Evolutionary conservation across 2,329 filamentous ascomycete species (phyloP), one percentile per base, ranked within the genome.

Genomic region (Daldinia sp.): DNA sequence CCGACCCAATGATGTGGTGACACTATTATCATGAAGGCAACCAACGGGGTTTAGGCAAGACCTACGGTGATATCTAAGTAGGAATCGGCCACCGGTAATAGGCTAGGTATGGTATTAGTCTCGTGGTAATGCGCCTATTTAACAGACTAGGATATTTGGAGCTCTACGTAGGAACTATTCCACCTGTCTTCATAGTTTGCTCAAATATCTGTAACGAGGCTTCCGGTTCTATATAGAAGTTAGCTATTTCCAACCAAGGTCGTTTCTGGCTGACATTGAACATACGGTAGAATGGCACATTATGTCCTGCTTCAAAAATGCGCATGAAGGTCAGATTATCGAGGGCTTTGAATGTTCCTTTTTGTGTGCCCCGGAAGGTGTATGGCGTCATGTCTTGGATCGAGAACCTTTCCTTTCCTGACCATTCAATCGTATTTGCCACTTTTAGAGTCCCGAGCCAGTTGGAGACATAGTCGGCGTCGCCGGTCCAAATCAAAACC

Each of bases 391-490:
- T 67, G 19, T 71, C 61, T 15, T 74, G 74, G 19, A 70, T 68
- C 3, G 71, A 70, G 67, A 86, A 87, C 2, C 77, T 72, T 0
- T 75, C 61, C 6, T 77, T 72, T 2, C 75, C 77, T 1, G 73
- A 61, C 69, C 79, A 86, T 10, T 77, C 73, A 21, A 87, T 75
- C 0, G 77, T 76, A 30, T 86, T 77, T 1, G 82, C 80, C 1
- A 79, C 80, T 9, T 73, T 76, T 4, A 82, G 76, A 29, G 77
- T 80, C n/a, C 85, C 85, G 27, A 82, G 74, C 81, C 83, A 86
- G 73, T 87, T 87, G 68, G 83, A 87, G 54, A 86, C 84, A 75
- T 79, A 86, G 67, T 87, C 85, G 2, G 84, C 80, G 56, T 86
- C 85, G 30, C 84, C 84, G 0, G 84, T 83, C 83, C 83, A 87